Evolutionary conservation across 805 yeast genomes (phyloP), one percentile per base, ranked within the genome.

Genomic region (Ascoidea rubescens): DNA sequence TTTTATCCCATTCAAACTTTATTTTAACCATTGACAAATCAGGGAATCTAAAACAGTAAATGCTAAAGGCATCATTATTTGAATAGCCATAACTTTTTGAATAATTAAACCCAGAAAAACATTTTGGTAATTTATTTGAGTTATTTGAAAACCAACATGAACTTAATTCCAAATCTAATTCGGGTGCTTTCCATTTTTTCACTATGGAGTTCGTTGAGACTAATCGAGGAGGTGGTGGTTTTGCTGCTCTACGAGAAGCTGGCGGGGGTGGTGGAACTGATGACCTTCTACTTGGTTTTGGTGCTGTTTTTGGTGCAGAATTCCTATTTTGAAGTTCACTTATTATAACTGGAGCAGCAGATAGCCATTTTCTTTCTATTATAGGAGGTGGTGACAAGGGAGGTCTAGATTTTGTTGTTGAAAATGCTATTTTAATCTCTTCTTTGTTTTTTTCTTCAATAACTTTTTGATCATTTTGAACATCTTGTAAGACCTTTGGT

Each of bases 141-240:
- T 62, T 58, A 12, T 64, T 59, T 0, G 72, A 66, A 61, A 68
- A 78, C 82, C 82, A 78, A 1, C 74, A 73, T 0, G 71, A 58
- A 0, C 60, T 51, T 3, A 77, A 61, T 48, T 77, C 74, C 42
- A 77, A 57, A 56, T 78, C 71, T 1, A 75, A 47, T 0, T 61
- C 59, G 0, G 78, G 75, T 5, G 59, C 59, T 43, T 53, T 57
- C 68, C 68, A 62, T 7, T 50, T 50, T 1, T 66, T 68, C 0
- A 50, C 59, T 1, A 21, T 3, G 55, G 17, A 4, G 52, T 32
- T 3, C 48, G 51, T 21, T 21, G 28, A 21, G 28, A 3, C 28
- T 17, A 14, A 4, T 12, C 28, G 37, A 16, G 16, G 16, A 4
- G 56, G 55, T 5, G 64, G 65, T 7, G 63, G 54, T 1, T 59